A percentile compares a stretch with the other conserved stretches of the same genome.
These are phyloP conservation scores for Acer saccharum DNA, from an alignment of 345 rosid species.

Conservation along the genomic window DNA sequence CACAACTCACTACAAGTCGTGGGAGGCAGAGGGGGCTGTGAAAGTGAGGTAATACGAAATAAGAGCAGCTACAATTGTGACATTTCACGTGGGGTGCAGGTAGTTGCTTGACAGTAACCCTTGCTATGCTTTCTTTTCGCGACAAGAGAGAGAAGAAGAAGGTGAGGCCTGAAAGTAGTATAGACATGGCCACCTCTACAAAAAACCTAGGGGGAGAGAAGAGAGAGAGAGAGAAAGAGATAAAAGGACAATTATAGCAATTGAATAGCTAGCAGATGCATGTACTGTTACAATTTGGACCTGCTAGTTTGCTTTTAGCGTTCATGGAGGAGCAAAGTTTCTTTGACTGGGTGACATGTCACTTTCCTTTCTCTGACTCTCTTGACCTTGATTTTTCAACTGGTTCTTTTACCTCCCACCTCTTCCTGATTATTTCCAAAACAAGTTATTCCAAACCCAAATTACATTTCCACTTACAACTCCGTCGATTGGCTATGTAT, in stretches of 20 bases:
- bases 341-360: conserved; percentile 45
- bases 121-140: conserved; percentile 8
- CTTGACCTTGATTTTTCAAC: conserved; percentile 2
- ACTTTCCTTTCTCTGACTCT: conserved; percentile 27
- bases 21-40: conserved; percentile 26
- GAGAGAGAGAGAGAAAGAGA: neutral
- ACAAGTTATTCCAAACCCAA: neutral
- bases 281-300: conserved; percentile 12
- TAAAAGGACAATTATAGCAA: conserved; percentile 20
- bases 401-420: neutral
- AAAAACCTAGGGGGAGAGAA: conserved; percentile 27
- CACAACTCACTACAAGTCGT: neutral
- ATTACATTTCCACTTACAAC: neutral
- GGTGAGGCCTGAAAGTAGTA: neutral
- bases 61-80: conserved; percentile 15
- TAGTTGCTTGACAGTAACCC: conserved; percentile 41
- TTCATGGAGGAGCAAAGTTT: conserved; percentile 18
- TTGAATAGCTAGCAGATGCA: conserved; percentile 10
- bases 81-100: conserved; percentile 53
- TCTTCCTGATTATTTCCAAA: conserved; percentile 10
- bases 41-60: conserved; percentile 23
- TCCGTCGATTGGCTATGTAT: neutral
- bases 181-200: conserved; percentile 38
- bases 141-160: conserved; percentile 14
- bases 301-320: conserved; percentile 23